Percentiles rank a stretch among this genome's conserved stretches.
phyloP scores from a whole-genome alignment of 2,329 filamentous ascomycete genomes.

The Zalaria sp. region DNA sequence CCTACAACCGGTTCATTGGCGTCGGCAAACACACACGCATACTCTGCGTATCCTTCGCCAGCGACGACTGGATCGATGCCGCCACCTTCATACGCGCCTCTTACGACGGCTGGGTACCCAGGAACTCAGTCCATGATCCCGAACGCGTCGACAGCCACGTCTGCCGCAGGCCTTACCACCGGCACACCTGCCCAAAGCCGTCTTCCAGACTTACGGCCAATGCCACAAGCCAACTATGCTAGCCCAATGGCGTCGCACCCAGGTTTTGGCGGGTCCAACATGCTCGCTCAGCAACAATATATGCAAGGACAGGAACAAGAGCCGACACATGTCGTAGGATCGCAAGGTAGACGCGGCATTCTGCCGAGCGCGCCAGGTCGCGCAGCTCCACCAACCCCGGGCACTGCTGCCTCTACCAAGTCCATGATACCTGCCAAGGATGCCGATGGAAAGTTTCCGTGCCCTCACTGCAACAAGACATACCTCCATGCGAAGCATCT shows the following conservation, averaged over 20 bases:
- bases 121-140: constrained; percentile 17
- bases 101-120: constrained; percentile 10
- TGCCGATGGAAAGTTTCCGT: constrained; percentile 94
- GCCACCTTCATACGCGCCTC: constrained; percentile 15
- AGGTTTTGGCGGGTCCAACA: constrained; percentile 18
- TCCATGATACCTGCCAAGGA: constrained; percentile 86
- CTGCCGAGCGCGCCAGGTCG: constrained; percentile 80
- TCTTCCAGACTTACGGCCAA: constrained; percentile 26
- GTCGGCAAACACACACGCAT: constrained; percentile 12
- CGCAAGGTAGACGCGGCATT: constrained; percentile 82
- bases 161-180: constrained; percentile 10
- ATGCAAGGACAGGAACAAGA: constrained; percentile 32
- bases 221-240: constrained; percentile 25
- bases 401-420: constrained; percentile 47
- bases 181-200: constrained; percentile 9
- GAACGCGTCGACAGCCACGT: constrained; percentile 16
- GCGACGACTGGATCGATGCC: constrained; percentile 18
- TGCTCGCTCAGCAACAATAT: constrained; percentile 17
- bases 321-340: constrained; percentile 86
- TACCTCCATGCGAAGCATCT: constrained; percentile 95
- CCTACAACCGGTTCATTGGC: constrained; percentile 16
- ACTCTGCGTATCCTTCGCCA: constrained; percentile 15
- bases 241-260: constrained; percentile 17
- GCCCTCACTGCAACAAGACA: constrained; percentile 94
- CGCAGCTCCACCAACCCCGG: constrained; percentile 59